Conservation (phyloP, 108 stramenopile species). For the Stephanodiscus minutulus region DNA sequence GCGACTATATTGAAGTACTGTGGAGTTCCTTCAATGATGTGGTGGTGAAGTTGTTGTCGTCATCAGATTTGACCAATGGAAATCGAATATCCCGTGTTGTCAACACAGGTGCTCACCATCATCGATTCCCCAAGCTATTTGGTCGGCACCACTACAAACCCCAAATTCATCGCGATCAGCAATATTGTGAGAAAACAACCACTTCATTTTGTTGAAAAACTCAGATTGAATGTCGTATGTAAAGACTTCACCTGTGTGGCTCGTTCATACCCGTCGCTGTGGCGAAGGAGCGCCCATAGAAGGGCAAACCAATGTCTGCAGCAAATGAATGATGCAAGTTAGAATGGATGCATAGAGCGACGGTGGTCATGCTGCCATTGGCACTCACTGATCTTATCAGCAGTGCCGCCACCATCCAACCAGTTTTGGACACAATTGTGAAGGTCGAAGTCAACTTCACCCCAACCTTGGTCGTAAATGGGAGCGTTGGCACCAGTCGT, state of each 20-base stretch:
- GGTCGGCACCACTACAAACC: constrained; percentile 27
- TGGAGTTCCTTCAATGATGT: constrained; percentile 32
- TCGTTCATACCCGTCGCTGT: constrained; percentile 42
- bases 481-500: constrained; percentile 44
- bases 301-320: constrained; percentile 36
- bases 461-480: constrained; percentile 49
- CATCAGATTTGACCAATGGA: not conserved
- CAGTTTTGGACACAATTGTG: constrained; percentile 44
- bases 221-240: not conserved
- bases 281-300: constrained; percentile 47
- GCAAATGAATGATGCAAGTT: not conserved
- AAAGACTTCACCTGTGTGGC: constrained; percentile 11
- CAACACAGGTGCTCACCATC: constrained; percentile 22
- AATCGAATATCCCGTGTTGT: too few species aligned
- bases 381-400: constrained; percentile 21
- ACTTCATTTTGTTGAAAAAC: not conserved
- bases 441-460: constrained; percentile 37
- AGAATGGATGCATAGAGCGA: not conserved
- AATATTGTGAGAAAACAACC: not conserved
- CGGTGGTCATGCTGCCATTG: not conserved
- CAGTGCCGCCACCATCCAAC: constrained; percentile 24
- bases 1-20: constrained; percentile 52
- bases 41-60: not conserved
- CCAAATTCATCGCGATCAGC: not conserved
- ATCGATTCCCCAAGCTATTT: constrained; percentile 28